A percentile compares a stretch with the other conserved stretches of the same genome.
These are phyloP conservation scores for Dactylellina sp. DNA, from an alignment of 2,329 filamentous ascomycete genomes.

Conservation along the genomic window DNA sequence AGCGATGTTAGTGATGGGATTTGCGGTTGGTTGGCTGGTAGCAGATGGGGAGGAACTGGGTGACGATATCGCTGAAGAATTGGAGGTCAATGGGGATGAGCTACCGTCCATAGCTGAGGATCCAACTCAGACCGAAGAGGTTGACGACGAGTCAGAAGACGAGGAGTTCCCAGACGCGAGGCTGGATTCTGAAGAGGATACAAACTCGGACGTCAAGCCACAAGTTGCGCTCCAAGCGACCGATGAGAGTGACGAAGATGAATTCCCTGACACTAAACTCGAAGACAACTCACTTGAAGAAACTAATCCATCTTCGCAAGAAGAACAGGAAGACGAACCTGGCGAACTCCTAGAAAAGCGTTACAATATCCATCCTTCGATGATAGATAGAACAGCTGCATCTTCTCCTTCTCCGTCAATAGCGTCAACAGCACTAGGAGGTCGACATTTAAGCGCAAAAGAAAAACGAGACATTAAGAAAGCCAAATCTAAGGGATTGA, in stretches of 20 bases:
- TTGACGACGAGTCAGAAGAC: slow-evolving; percentile 60
- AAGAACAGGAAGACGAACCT: slow-evolving; percentile 61
- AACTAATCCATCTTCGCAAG: slow-evolving; percentile 49
- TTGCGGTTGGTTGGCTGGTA: slow-evolving; percentile 76
- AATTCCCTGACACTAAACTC: slow-evolving; percentile 64
- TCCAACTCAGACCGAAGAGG: slow-evolving; percentile 39
- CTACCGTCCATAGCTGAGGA: slow-evolving; percentile 10
- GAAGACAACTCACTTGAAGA: slow-evolving; percentile 60
- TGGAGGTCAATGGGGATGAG: slow-evolving; percentile 6
- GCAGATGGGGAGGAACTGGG: slow-evolving; percentile 26
- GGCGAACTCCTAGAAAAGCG: slow-evolving; percentile 62
- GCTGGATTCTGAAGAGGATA: slow-evolving; percentile 61
- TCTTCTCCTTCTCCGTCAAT: slow-evolving; percentile 44
- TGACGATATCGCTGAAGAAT: neutral
- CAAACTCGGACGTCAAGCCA: slow-evolving; percentile 33
- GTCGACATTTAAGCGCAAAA: slow-evolving; percentile 64
- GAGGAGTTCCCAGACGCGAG: slow-evolving; percentile 65
- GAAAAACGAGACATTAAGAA: slow-evolving; percentile 67
- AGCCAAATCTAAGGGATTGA: slow-evolving; percentile 62
- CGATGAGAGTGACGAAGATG: slow-evolving; percentile 61
- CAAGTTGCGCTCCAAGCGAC: slow-evolving; percentile 29
- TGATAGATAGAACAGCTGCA: slow-evolving; percentile 54
- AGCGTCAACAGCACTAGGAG: slow-evolving; percentile 56
- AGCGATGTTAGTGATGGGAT: slow-evolving; percentile 85
- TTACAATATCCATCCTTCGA: slow-evolving; percentile 58